Conservation (phyloP, 495 filamentous ascomycete species). For the Cercophora samala region DNA sequence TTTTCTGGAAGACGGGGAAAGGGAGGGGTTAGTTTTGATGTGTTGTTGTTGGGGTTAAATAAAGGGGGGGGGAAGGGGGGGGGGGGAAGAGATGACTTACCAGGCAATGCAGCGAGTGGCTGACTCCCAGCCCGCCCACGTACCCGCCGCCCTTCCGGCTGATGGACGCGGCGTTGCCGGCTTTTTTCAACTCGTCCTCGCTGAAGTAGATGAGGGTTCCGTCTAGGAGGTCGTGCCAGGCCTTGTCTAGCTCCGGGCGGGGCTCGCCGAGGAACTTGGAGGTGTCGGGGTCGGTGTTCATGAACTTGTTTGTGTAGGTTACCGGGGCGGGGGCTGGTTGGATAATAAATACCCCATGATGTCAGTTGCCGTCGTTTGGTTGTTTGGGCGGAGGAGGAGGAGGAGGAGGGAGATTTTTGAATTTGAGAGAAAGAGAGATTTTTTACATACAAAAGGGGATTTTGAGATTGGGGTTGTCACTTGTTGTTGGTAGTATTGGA, state of each 20-base stretch:
- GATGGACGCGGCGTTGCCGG: conserved; percentile 17
- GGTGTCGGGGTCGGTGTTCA: conserved; percentile 15
- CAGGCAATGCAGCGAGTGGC: conserved; percentile 25
- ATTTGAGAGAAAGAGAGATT: too few species aligned
- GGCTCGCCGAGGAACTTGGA: conserved; percentile 25
- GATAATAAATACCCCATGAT: too few species aligned
- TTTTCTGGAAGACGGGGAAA: conserved; percentile 23
- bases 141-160: conserved; percentile 23
- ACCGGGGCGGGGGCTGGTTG: conserved; percentile 23
- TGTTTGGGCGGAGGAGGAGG: too few species aligned
- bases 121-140: conserved; percentile 22
- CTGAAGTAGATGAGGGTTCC: conserved; percentile 18
- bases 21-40: too few species aligned
- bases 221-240: conserved; percentile 24
- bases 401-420: too few species aligned
- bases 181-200: conserved; percentile 16
- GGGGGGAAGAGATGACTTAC: conserved; percentile 7
- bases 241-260: conserved; percentile 23
- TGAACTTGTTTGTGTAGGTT: conserved; percentile 18
- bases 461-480: neutral
- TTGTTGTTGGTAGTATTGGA: conserved; percentile 1
- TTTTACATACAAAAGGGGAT: conserved; percentile 15
- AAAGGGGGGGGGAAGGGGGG: neutral
- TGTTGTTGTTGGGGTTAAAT: too few species aligned
- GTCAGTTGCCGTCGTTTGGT: too few species aligned